A percentile compares a stretch with the other conserved stretches of the same genome.
Conservation (phyloP, 176 grass and related monocot species). For the Triticum dicoccoides region DNA sequence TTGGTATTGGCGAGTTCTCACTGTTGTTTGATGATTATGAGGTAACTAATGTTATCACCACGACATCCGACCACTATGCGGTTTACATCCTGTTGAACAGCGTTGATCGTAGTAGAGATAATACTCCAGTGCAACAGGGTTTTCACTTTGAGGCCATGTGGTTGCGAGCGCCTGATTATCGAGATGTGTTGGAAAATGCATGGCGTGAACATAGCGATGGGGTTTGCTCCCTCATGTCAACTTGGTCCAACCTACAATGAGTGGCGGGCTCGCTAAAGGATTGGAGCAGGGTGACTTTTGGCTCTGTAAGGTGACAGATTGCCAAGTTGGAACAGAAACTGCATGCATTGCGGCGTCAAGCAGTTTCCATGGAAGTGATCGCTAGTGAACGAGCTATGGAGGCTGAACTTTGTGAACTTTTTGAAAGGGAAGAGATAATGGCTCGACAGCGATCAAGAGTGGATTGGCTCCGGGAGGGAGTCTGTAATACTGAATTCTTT, state of each 20-base stretch:
- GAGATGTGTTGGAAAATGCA: not conserved
- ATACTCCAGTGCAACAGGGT: not conserved
- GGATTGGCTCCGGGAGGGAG: not conserved
- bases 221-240: not conserved
- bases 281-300: not conserved
- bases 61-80: not conserved
- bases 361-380: not conserved
- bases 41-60: not conserved
- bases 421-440: too few relatives aligned
- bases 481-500: not conserved
- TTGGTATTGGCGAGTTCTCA: not conserved
- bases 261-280: not conserved
- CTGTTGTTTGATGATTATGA: not conserved
- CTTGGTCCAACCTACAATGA: not conserved
- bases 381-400: not conserved
- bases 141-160: not conserved
- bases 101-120: not conserved
- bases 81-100: not conserved
- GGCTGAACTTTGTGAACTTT: not conserved
- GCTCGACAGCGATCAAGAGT: not conserved
- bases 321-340: not conserved
- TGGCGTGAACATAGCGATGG: not conserved
- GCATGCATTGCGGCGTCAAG: not conserved
- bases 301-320: not conserved
- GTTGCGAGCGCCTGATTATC: not conserved